A percentile compares a stretch with the other conserved stretches of the same genome.
Conservation (phyloP, 805 yeast genomes). For the Deakozyma indianensis region DNA sequence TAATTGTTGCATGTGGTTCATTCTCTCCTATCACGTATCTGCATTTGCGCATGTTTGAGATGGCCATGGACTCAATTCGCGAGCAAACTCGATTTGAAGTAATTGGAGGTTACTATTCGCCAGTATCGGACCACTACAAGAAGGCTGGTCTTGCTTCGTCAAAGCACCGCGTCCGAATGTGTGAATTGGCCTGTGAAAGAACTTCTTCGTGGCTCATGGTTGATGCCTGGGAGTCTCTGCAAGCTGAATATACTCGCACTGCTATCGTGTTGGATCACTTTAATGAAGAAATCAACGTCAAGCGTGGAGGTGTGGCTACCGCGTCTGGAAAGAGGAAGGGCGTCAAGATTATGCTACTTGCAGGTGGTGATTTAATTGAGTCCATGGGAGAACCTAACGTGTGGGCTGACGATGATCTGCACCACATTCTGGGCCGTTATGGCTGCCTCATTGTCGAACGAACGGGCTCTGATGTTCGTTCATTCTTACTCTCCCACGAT, state of each 20-base stretch:
- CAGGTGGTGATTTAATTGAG: slow-evolving; percentile 96
- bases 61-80: slow-evolving; percentile 88
- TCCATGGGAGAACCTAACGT: slow-evolving; percentile 99
- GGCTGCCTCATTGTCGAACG: slow-evolving; percentile 95
- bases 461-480: slow-evolving; percentile 91
- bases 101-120: slow-evolving; percentile 91
- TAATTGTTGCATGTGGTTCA: slow-evolving; percentile 94
- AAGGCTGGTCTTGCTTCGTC: slow-evolving; percentile 88
- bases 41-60: slow-evolving; percentile 94
- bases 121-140: slow-evolving; percentile 78
- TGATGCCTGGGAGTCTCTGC: slow-evolving; percentile 97
- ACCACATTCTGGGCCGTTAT: slow-evolving; percentile 87
- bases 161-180: slow-evolving; percentile 87
- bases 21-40: slow-evolving; percentile 91
- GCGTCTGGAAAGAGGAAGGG: slow-evolving; percentile 39
- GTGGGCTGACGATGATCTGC: slow-evolving; percentile 93
- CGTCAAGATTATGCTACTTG: slow-evolving; percentile 86
- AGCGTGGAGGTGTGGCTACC: slow-evolving; percentile 68
- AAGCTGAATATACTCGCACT: slow-evolving; percentile 80
- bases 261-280: slow-evolving; percentile 94
- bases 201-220: slow-evolving; percentile 98
- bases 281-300: slow-evolving; percentile 85
- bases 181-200: slow-evolving; percentile 94
- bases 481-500: slow-evolving; percentile 83
- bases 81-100: slow-evolving; percentile 93